phyloP scores from a whole-genome alignment of 345 rosid genomes.

The Gossypium rotundifolium region DNA sequence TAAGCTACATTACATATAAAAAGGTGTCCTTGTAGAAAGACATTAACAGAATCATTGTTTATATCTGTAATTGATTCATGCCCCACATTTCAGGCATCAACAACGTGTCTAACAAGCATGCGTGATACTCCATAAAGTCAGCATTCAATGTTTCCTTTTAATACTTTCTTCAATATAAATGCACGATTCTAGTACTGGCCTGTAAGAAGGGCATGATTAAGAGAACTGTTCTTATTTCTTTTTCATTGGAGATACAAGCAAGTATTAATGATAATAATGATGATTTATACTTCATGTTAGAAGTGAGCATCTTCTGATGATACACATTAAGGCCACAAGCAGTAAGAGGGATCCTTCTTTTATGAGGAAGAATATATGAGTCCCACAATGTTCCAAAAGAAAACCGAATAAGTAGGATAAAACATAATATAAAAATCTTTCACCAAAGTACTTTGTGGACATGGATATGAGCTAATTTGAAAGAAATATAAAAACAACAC shows the following conservation, averaged over 20 bases:
- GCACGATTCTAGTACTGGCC: background rate
- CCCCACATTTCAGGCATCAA: background rate
- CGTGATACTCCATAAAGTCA: background rate
- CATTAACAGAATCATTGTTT: background rate
- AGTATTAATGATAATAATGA: background rate
- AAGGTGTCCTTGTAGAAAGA: background rate
- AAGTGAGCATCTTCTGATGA: background rate
- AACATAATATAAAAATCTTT: background rate
- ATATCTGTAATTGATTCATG: background rate
- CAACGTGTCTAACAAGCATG: background rate
- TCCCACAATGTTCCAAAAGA: background rate
- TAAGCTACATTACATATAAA: background rate
- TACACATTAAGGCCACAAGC: background rate
- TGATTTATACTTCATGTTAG: background rate
- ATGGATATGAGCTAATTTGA: background rate
- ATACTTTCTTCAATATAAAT: background rate
- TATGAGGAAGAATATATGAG: background rate
- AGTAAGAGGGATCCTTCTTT: background rate
- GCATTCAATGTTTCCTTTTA: background rate
- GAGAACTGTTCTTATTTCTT: background rate
- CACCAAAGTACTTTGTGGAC: background rate
- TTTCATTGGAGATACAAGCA: background rate
- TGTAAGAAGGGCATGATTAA: background rate
- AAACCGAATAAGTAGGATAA: background rate
- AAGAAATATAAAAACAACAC: constrained; percentile 8